Base-by-base conservation (phyloP, 2,329 filamentous ascomycete genomes). In the Microcyclosporella mali region DNA sequence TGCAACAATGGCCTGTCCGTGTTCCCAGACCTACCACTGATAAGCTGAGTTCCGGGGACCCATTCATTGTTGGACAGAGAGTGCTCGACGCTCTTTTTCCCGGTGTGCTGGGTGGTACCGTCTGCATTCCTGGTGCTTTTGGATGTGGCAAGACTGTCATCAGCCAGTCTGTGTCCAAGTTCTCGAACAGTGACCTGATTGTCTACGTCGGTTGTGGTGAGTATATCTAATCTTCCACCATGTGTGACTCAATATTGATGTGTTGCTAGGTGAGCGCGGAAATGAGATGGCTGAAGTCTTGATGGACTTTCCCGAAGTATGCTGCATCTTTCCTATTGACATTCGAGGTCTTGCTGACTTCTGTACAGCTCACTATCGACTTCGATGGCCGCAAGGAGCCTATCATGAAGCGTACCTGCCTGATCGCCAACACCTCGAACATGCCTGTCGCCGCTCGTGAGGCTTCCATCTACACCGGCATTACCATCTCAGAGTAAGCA, bases 271-370 rank as follows among this genome's bases (percentile, higher is more conserved):
- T 58, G 92, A 98, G 72, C 85, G 92, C 59, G 92, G 92, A 56
- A 98, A 98, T 65, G 92, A 98, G 71, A 98, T 98, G 92, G 92
- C 92, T 52, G 92, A 98, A 78, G 92, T 98, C 57, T 78, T 98
- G 78, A 97, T 95, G 85, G 92, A 98, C 70, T 98, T 98, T 77
- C 92, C 92, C 46, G 89, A 97, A 64, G 76, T 78, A 63, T 45
- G 62, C n/a, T n/a, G n/a, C 19, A 2, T 4, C 15, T 32, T 19
- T 35, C 15, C 7, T 14, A 33, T 30, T 27, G 19, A 14, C 9
- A 45, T 15, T n/a, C 4, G 25, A 14, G n/a, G 12, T 10, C 21
- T 9, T 32, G 9, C 30, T 40, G 12, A 40, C 28, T 21, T 1
- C 40, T 19, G 10, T n/a, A 36, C 56, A 78, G 78, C 85, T 98